Conservation (phyloP, 179 eudicot species). For the Sideroxylon spinosum region DNA sequence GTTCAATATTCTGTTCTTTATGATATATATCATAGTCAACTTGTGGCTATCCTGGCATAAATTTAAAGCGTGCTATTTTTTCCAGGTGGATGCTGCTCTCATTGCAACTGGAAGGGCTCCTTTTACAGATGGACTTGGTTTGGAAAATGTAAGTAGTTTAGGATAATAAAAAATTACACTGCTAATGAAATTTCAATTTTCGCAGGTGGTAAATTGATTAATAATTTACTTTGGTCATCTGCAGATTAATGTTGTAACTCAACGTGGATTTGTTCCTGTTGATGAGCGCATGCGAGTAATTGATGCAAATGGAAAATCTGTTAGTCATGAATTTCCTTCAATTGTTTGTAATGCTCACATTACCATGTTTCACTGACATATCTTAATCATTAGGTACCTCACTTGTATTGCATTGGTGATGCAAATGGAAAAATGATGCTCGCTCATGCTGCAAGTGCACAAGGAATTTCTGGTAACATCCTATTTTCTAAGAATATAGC, state of each 20-base stretch:
- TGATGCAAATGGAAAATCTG: constrained; percentile 83
- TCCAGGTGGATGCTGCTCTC: constrained; percentile 95
- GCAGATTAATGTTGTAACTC: constrained; percentile 90
- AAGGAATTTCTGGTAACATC: constrained; percentile 87
- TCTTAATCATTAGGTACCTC: constrained; percentile 63
- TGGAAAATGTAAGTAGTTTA: constrained; percentile 69
- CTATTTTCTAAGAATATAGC: background rate
- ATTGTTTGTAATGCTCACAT: background rate
- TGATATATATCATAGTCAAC: background rate
- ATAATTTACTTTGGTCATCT: constrained; percentile 14
- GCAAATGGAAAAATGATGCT: constrained; percentile 99
- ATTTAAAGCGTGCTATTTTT: constrained; percentile 7
- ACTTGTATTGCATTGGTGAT: constrained; percentile 98
- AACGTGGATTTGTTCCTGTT: constrained; percentile 94
- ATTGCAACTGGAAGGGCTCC: constrained; percentile 99
- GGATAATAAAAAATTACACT: background rate
- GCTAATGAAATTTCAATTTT: constrained; percentile 5
- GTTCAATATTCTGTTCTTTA: background rate
- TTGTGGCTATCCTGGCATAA: constrained; percentile 13
- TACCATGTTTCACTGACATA: constrained; percentile 9
- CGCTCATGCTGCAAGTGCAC: constrained; percentile 99
- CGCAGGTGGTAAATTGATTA: background rate
- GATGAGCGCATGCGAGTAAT: constrained; percentile 96
- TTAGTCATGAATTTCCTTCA: constrained; percentile 21
- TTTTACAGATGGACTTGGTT: constrained; percentile 85